These are phyloP conservation scores for Neurospora sp. DNA, from an alignment of 2,329 filamentous ascomycete species.

Conservation along the genomic window DNA sequence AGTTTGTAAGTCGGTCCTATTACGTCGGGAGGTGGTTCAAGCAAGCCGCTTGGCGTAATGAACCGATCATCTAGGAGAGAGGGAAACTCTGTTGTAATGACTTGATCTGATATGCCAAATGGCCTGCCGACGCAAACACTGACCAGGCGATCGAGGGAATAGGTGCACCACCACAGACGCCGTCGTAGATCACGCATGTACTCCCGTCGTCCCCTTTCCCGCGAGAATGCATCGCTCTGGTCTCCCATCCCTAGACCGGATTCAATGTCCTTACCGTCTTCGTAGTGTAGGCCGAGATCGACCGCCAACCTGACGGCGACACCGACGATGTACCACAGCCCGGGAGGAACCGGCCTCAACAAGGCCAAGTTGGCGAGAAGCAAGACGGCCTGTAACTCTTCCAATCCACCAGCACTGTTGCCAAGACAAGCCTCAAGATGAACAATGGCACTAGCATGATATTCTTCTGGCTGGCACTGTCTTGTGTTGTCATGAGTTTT, in stretches of 20 bases:
- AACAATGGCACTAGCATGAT: constrained; percentile 88
- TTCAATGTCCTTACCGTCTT: constrained; percentile 64
- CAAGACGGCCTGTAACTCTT: constrained; percentile 88
- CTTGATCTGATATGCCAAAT: constrained; percentile 91
- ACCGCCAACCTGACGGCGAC: constrained; percentile 85
- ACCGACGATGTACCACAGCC: constrained; percentile 94
- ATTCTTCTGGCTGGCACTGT: constrained; percentile 78
- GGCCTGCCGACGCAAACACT: constrained; percentile 88
- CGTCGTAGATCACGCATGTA: constrained; percentile 81
- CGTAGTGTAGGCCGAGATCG: constrained; percentile 85
- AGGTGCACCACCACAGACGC: constrained; percentile 93
- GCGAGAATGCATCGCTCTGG: constrained; percentile 25
- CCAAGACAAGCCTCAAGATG: constrained; percentile 83
- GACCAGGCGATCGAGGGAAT: constrained; percentile 88
- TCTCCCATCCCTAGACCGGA: constrained; percentile 45
- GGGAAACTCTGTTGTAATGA: constrained; percentile 91
- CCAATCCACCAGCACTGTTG: constrained; percentile 76
- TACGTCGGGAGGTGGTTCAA: constrained; percentile 46
- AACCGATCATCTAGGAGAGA: constrained; percentile 80
- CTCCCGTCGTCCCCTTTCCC: constrained; percentile 58
- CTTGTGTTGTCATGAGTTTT: constrained; percentile 19
- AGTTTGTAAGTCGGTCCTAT: constrained; percentile 75
- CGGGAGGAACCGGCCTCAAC: constrained; percentile 81
- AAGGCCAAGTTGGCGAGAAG: constrained; percentile 86
- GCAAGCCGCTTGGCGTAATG: constrained; percentile 72